Base-by-base conservation (phyloP, 2,329 filamentous ascomycete species). In the Neophaeococcomyces aloes region DNA sequence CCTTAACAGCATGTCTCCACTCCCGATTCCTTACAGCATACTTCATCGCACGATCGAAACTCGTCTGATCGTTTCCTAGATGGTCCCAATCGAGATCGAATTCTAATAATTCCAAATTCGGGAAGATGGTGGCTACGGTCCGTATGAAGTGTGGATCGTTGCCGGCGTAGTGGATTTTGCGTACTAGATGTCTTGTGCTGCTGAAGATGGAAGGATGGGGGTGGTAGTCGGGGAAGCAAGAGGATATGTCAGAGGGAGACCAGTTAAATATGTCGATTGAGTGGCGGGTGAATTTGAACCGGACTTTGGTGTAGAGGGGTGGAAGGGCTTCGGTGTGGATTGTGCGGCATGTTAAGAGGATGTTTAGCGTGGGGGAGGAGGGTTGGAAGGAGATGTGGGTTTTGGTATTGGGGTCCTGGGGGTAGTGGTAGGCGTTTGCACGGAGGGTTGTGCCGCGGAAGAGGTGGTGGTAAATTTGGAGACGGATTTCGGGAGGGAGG, bases 381-480 rank as follows among this genome's bases (percentile, higher is more conserved):
- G 39, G 39, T 21, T 34, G 39, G 6, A 42, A 17, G n/a, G 39
- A 34, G n/a, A 35, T 35, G 30, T 35, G 30, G n/a, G 17, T 30
- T 4, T 15, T 2, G 33, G 8, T 18, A 23, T 32, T 14, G 17
- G 15, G 27, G 7, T 32, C n/a, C 21, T 38, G 35, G 8, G 38
- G 38, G 15, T 42, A 35, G 29, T 42, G 39, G 19, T n/a, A 42
- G 19, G 39, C 39, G 30, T 42, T 35, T 11, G 39, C 31, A 7
- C 10, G 61, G 7, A 65, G 52, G 31, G 57, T 56, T 25, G 57
- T 48, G 15, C 57, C 49, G 42, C 57, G 57, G 43, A 65, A 64
- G 47, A 61, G 59, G 43, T 62, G 58, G 5, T 48, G 43, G 50
- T 63, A 65, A 30, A 65, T 62, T 35, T 62, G 58, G n/a, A 59